These are phyloP conservation scores for Chamaenerion angustifolium DNA, from an alignment of 345 rosid species.

Conservation along the genomic window DNA sequence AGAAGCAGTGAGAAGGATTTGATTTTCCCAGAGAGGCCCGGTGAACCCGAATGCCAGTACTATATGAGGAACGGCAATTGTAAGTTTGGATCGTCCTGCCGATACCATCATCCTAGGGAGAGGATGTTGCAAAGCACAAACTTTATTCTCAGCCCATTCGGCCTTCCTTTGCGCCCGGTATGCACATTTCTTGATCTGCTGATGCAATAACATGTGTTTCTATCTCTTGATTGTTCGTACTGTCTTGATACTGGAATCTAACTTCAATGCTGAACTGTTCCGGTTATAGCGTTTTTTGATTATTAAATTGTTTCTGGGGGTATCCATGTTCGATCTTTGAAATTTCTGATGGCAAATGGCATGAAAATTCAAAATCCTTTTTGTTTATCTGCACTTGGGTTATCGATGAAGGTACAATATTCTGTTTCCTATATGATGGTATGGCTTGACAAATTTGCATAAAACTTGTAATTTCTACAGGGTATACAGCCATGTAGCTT, in stretches of 20 bases:
- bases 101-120: conserved; percentile 86
- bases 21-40: conserved; percentile 87
- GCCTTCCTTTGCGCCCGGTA: conserved; percentile 90
- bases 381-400: not conserved
- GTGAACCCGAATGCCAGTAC: conserved; percentile 81
- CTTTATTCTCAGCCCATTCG: conserved; percentile 59
- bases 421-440: too few species aligned
- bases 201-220: not conserved
- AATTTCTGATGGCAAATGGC: too few species aligned
- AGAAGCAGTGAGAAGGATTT: conserved; percentile 47
- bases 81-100: conserved; percentile 76
- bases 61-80: conserved; percentile 88
- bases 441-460: not conserved
- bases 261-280: too few species aligned
- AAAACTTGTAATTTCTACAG: conserved; percentile 14
- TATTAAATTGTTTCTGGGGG: too few species aligned
- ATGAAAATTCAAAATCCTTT: too few species aligned
- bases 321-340: too few species aligned
- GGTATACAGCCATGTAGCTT: conserved; percentile 48
- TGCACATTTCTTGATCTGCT: conserved; percentile 13
- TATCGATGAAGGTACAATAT: too few species aligned
- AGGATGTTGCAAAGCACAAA: conserved; percentile 39
- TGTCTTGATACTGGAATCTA: too few species aligned
- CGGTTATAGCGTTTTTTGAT: too few species aligned
- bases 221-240: too few species aligned